Conservation (phyloP, 1,284 basidiomycete genomes). For the Takashimella koratensis region DNA sequence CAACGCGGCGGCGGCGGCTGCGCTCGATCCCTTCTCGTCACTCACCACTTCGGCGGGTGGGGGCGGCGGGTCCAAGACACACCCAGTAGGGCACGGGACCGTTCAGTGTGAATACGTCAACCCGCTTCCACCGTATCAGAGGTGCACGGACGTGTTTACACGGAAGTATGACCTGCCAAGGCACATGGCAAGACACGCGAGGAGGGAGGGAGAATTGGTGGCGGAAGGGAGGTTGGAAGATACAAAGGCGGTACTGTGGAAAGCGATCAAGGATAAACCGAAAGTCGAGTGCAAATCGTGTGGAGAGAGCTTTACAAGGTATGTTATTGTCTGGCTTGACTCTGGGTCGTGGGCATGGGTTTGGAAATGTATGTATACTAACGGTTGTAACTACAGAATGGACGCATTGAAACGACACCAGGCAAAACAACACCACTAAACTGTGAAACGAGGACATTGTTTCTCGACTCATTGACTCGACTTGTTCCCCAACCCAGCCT, state of each 20-base stretch:
- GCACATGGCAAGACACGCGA: conserved; percentile 46
- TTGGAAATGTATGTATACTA: background rate
- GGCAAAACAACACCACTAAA: conserved; percentile 40
- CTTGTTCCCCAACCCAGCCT: no score
- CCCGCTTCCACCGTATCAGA: conserved; percentile 45
- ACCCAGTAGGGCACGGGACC: background rate
- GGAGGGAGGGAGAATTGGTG: conserved; percentile 45
- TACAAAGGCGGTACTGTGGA: conserved; percentile 45
- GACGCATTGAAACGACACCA: conserved; percentile 47
- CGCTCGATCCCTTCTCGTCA: background rate
- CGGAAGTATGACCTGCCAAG: conserved; percentile 47
- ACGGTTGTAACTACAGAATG: conserved; percentile 21
- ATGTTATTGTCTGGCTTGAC: conserved; percentile 8
- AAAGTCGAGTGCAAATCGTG: conserved; percentile 38
- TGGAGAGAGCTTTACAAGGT: conserved; percentile 44
- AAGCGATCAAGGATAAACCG: conserved; percentile 44
- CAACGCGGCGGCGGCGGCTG: no score
- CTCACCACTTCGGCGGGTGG: background rate
- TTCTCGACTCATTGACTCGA: no score
- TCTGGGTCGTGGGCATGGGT: background rate
- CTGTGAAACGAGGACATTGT: no score
- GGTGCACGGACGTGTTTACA: conserved; percentile 45
- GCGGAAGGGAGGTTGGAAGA: conserved; percentile 40
- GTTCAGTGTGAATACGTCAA: conserved; percentile 47
- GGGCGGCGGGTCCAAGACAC: background rate